Base-by-base conservation (phyloP, 306 rosid genomes). In the Glycine latifolia region DNA sequence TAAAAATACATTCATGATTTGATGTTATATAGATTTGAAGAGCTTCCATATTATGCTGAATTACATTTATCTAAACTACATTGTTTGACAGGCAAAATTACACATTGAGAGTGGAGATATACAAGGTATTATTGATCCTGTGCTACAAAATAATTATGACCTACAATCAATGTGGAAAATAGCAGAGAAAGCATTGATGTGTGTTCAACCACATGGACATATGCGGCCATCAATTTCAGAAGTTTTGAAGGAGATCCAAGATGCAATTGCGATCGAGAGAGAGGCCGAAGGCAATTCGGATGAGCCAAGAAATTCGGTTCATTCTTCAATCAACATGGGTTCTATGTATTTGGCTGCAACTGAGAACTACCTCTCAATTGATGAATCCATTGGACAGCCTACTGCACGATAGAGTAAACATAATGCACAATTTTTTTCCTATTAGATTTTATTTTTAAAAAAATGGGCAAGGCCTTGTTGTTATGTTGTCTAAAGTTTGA, bases 101-200 rank as follows among this genome's bases (percentile, higher is more conserved):
- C 97, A 92, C 86, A 87, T 96, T 15, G 97, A 93, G 93, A 93
- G 92, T n/a, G 99, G 99, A n/a, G 94, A 96, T 79, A 96, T 96
- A 80, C 99, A 91, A 85, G 97, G 98, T 7, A 96, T 96, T 49
- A 96, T 96, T 10, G 99, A 96, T 87, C 94, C 98, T 0, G 76
- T 87, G 1, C 87, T 96, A 16, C 67, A 26, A 1, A 83, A 84
- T 5, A 91, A 89, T 3, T 96, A 86, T 43, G 94, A 95, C 82
- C 84, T 95, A 48, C 99, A 95, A 76, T 95, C 99, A 4, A 91
- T 95, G 94, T 95, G 99, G 99, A 95, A 95, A 80, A 93, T 95
- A 68, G 99, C 97, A 0, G 99, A 95, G 90, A 95, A 87, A 86
- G 97, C 99, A 0, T 85, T 95, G 91, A 89, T 95, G 99, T 95